Evolutionary conservation across 805 yeast species (phyloP), one percentile per base, ranked within the genome.

Genomic region (Huiozyma sinensis): DNA sequence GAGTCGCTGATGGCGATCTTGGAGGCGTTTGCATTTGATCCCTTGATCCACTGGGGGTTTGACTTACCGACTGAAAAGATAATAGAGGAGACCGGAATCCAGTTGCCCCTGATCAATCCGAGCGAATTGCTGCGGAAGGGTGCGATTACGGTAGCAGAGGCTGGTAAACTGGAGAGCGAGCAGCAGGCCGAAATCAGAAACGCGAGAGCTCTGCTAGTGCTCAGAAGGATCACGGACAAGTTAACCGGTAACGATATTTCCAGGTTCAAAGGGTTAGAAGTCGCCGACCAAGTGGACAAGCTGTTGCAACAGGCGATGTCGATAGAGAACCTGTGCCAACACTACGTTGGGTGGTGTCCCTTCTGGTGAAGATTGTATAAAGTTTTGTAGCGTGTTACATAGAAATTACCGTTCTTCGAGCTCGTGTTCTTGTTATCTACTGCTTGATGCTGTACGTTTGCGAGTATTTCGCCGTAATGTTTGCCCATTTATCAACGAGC

Each of bases 21-120:
- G 58, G 97, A 92, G 63, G 97, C 97, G 0, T 92, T 92, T 69
- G 97, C 97, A 0, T 87, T 88, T 59, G 98, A 90, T 72, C 98
- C 98, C 2, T 76, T 90, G 65, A 90, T 90, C 56, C 89, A 89
- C 57, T 90, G 98, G 98, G 97, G 97, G 3, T 92, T 90, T 61
- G 97, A 89, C 58, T 73, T 89, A 61, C 95, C 97, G 3, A 73
- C 89, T 1, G 79, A 79, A 49, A 80, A 85, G 24, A 77, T 83
- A 30, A 80, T 83, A 5, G 85, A 81, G 32, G 40, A 42, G 33
- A 79, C 87, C 1, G 87, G 86, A 11, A 77, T 80, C 49, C 75
- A 75, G 47, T 72, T 83, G 17, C 83, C 82, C 7, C 77, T 76
- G 43, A 71, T 76, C 5, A 82, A 82, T 54, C 79, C 83, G n/a